Percentiles rank a stretch among this genome's conserved stretches.
These are phyloP conservation scores for Fraxinus pennsylvanica DNA, from an alignment of 257 asterid genomes.

Conservation along the genomic window DNA sequence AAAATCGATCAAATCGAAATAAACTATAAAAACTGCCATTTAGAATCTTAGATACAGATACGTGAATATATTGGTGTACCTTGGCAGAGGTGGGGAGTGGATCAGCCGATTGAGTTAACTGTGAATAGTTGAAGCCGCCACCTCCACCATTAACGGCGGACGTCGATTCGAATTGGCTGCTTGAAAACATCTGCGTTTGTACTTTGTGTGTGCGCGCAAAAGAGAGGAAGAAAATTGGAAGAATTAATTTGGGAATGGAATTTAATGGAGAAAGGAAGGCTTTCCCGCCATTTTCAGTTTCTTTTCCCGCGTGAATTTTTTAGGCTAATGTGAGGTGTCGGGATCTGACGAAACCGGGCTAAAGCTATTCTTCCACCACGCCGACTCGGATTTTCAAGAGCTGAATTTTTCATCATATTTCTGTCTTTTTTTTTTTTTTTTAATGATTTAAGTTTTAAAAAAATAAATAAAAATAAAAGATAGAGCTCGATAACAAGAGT, in stretches of 20 bases:
- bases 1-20: neutral
- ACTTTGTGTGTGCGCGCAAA: neutral
- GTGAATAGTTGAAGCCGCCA: constrained; percentile 53
- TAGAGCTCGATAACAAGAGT: too few relatives aligned
- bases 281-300: constrained; percentile 10
- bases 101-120: constrained; percentile 35
- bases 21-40: neutral
- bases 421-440: too few relatives aligned
- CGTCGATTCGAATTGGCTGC: constrained; percentile 53
- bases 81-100: constrained; percentile 56
- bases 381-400: too few relatives aligned
- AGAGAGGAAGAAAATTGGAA: neutral
- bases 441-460: too few relatives aligned
- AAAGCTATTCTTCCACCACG: too few relatives aligned
- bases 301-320: neutral
- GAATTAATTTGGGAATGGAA: too few relatives aligned
- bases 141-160: constrained; percentile 10
- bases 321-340: neutral
- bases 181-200: constrained; percentile 46
- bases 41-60: neutral
- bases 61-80: constrained; percentile 38
- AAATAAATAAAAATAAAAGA: too few relatives aligned
- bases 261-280: neutral
- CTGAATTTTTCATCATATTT: too few relatives aligned
- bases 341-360: too few relatives aligned